phyloP scores from a whole-genome alignment of 139 green algal species.

The Chlorella sp. region DNA sequence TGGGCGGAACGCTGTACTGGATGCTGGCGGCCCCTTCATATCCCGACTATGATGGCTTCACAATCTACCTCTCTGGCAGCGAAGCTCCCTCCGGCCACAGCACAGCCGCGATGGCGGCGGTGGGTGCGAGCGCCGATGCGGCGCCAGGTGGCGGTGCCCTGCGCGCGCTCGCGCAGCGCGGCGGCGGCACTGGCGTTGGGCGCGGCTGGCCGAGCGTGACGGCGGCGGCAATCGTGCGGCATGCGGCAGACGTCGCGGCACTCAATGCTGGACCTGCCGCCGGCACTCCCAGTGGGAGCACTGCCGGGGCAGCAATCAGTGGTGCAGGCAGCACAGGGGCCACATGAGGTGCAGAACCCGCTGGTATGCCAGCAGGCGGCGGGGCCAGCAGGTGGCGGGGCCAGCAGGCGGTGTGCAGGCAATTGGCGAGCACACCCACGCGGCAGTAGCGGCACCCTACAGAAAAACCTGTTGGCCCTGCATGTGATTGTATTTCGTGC shows the following conservation, averaged over 20 bases:
- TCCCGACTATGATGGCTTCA: conserved; percentile 70
- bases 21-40: conserved; percentile 50
- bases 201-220: too few species aligned
- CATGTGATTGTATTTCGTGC: too few species aligned
- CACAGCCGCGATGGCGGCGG: too few species aligned
- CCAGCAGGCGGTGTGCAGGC: too few species aligned
- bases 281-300: not conserved
- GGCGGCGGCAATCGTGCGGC: conserved; percentile 6
- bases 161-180: not conserved
- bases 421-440: not conserved
- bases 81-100: too few species aligned
- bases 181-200: not conserved
- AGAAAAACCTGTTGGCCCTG: not conserved
- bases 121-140: too few species aligned
- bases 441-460: not conserved
- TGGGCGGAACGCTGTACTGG: conserved; percentile 54
- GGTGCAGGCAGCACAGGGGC: too few species aligned
- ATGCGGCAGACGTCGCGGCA: conserved; percentile 6
- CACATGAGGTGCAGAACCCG: not conserved
- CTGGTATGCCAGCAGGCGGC: not conserved
- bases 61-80: conserved; percentile 43
- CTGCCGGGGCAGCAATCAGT: not conserved
- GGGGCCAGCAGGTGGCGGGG: not conserved
- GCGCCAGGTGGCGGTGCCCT: too few species aligned
- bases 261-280: conserved; percentile 5